Evolutionary conservation across 1,139 yeast genomes (phyloP), one percentile per base, ranked within the genome.

Genomic region (Hyphopichia pseudoburtonii): DNA sequence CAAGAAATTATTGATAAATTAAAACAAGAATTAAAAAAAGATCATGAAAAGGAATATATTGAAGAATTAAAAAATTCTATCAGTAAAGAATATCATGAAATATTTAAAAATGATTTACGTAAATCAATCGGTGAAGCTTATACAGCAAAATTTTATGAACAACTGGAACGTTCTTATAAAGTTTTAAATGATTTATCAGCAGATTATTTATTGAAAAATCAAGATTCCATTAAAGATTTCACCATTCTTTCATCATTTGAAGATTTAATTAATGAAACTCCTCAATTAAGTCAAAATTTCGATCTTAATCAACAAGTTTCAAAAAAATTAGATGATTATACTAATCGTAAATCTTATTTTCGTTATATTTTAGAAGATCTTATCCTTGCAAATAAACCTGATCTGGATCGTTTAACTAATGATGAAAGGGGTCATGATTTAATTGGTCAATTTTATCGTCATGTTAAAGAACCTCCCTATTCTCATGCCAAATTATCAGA

Each of bases 371-470:
- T 52, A 12, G 36, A 48, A 8, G 54, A 52, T 15, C 32, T 59
- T 3, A 32, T 60, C 7, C 14, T 39, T 11, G 40, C 41, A n/a
- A 44, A 46, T 45, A 54, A 53, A 34, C 64, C 68, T 7, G 38
- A 40, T 29, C 47, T 51, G 17, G 52, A 47, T 11, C 44, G 51
- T 4, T 42, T 64, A 23, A 45, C 57, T 2, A 32, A 44, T 2
- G 49, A 51, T 7, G 64, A 61, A 39, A 39, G 26, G 3, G 69
- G 64, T 5, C 31, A 40, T 3, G 41, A 43, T n/a, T 34, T 62
- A 5, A 42, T 45, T 4, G 57, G 57, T 1, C 47, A 45, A 11
- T 48, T 46, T 37, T 44, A 45, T 29, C 39, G 42, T 27, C 45
- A 45, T 25, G 49, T 51, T 1, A 46, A 47, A 16, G 34, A 32